Percentiles rank a stretch among this genome's conserved stretches.
These are phyloP conservation scores for Hirschfeldia incana DNA, from an alignment of 345 rosid genomes.

Conservation along the genomic window DNA sequence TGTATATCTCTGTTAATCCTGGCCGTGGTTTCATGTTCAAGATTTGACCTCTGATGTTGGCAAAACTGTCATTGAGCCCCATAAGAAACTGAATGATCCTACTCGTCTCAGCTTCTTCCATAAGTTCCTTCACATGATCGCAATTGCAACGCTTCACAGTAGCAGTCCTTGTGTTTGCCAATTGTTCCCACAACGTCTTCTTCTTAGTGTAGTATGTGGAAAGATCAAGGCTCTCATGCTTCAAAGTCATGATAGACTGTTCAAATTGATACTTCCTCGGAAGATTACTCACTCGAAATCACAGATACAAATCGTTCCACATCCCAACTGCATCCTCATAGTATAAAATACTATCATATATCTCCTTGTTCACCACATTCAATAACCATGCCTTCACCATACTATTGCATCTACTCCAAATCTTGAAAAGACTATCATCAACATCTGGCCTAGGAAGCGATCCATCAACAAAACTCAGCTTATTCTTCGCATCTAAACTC, in stretches of 20 bases:
- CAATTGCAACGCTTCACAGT: neutral
- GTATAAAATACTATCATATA: neutral
- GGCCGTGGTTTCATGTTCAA: neutral
- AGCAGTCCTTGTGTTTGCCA: neutral
- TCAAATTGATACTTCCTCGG: neutral
- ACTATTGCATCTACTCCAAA: neutral
- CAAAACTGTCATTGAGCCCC: neutral
- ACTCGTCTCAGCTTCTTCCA: neutral
- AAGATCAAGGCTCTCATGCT: neutral
- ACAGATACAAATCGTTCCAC: neutral
- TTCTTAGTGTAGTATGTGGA: neutral
- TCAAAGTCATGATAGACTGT: neutral
- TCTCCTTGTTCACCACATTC: neutral
- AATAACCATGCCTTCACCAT: neutral
- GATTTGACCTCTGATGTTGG: neutral
- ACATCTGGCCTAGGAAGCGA: neutral
- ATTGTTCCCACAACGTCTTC: neutral
- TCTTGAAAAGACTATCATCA: neutral
- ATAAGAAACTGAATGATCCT: neutral
- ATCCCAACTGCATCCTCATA: neutral
- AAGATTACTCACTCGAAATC: neutral
- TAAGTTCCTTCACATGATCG: neutral
- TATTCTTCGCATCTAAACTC: neutral
- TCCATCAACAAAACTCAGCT: neutral
- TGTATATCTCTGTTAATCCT: neutral